Evolutionary conservation across 805 yeast species (phyloP).

Genomic region (Sugiyamaella americana): DNA sequence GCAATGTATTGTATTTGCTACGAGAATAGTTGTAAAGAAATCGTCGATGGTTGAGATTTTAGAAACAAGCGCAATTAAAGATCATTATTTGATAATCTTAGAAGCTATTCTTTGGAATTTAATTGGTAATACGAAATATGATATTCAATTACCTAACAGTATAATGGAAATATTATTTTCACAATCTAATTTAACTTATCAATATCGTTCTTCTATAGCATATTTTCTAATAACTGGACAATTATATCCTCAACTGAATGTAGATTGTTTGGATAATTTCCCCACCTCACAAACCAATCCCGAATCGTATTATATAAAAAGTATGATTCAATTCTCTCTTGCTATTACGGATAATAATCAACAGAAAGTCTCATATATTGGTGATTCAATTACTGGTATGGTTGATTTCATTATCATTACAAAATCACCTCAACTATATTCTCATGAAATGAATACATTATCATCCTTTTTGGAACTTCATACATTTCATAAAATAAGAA

Average conservation of each 20-base stretch:
- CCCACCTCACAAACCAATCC: not conserved
- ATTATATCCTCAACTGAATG: not conserved
- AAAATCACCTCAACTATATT: not conserved
- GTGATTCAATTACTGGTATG: not conserved
- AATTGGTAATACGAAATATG: not conserved
- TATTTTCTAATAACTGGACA: not conserved
- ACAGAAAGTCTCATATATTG: not conserved
- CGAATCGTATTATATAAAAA: not conserved
- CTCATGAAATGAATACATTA: not conserved
- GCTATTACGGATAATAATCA: not conserved
- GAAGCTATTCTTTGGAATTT: not conserved
- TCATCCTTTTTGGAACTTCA: constrained; percentile 3
- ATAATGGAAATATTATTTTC: too few relatives aligned
- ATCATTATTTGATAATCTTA: not conserved
- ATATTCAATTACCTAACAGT: too few relatives aligned
- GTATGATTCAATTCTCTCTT: not conserved
- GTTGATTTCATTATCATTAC: not conserved
- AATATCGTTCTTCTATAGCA: not conserved
- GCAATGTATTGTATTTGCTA: not conserved
- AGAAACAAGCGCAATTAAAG: too few relatives aligned
- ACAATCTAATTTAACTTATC: too few relatives aligned
- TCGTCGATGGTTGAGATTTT: too few relatives aligned
- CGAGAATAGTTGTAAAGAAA: not conserved
- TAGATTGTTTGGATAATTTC: not conserved
- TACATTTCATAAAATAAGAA: not conserved